Evolutionary conservation across 1,284 basidiomycete genomes (phyloP), one percentile per base, ranked within the genome.

Genomic region (Mycosarcoma maydis): DNA sequence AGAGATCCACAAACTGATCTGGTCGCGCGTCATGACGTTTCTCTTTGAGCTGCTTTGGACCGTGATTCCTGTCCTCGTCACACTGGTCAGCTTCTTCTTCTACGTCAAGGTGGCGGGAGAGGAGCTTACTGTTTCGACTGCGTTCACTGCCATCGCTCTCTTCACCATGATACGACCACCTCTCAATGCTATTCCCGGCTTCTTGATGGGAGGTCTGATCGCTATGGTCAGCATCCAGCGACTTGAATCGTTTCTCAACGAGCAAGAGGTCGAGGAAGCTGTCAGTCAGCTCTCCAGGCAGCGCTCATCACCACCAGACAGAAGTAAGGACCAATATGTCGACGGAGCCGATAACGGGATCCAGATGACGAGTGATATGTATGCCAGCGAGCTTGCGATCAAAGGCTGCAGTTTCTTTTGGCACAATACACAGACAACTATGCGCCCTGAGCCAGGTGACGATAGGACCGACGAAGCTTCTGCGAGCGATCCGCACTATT

Each of bases 191-290:
- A 67, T 84, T 9, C 81, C 92, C 86, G 87, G 66, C 42, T 69
- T 69, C 47, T 33, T 69, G 42, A 69, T 69, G 66, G 66, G 66
- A 4, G 66, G 66, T 10, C 44, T 69, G 26, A 69, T 69, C 23
- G 66, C 90, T 0, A 85, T 87, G 24, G 90, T 95, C 5, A 88
- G 91, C 1, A 80, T 94, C 17, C 86, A 91, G 48, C 90, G 93
- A 47, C 91, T 96, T 49, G 86, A 90, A 22, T 88, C 87, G 1
- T 96, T 90, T 82, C 86, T 95, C 8, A 85, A 86, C 10, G 92
- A 94, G 81, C 90, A 91, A 37, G 93, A 95, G 81, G 89, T 92
- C 11, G 66, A 69, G 9, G 50, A 54, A 17, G 45, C 55, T 3
- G 50, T 69, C 34, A 64, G 66, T 27, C 49, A 46, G 23, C 57